These are phyloP conservation scores for Pseudocercospora eumusae DNA, from an alignment of 2,329 filamentous ascomycete species.

Conservation along the genomic window DNA sequence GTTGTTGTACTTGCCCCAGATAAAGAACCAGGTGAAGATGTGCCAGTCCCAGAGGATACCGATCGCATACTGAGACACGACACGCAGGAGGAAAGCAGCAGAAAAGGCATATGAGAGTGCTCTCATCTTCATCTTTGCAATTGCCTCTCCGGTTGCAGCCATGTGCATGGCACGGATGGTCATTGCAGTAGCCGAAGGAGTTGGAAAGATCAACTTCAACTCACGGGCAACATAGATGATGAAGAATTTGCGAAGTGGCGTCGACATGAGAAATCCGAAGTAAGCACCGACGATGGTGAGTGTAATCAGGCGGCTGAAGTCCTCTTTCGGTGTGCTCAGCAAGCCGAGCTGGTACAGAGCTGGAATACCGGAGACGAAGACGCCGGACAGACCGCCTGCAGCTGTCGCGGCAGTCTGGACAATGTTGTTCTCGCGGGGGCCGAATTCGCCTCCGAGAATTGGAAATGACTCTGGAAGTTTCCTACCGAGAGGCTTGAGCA, in stretches of 20 bases:
- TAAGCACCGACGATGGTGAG: slow-evolving; percentile 64
- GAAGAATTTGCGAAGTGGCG: slow-evolving; percentile 61
- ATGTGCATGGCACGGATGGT: slow-evolving; percentile 66
- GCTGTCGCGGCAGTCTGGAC: slow-evolving; percentile 62
- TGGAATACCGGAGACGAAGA: slow-evolving; percentile 62
- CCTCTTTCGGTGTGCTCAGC: slow-evolving; percentile 53
- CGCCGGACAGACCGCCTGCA: slow-evolving; percentile 58
- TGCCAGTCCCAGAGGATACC: slow-evolving; percentile 57
- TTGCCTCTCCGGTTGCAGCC: slow-evolving; percentile 53
- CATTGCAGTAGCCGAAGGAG: slow-evolving; percentile 61
- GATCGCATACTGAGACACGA: slow-evolving; percentile 60
- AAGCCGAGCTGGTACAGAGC: slow-evolving; percentile 61
- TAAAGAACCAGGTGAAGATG: slow-evolving; percentile 54
- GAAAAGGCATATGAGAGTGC: slow-evolving; percentile 56
- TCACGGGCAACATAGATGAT: slow-evolving; percentile 65
- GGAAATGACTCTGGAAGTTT: slow-evolving; percentile 52
- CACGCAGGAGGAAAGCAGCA: slow-evolving; percentile 54
- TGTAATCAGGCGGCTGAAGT: slow-evolving; percentile 61
- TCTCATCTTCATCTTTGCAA: slow-evolving; percentile 60
- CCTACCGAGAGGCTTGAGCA: slow-evolving; percentile 58
- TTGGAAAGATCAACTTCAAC: slow-evolving; percentile 61
- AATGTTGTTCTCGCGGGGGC: slow-evolving; percentile 64
- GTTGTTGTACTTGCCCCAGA: slow-evolving; percentile 57
- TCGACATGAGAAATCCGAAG: slow-evolving; percentile 59
- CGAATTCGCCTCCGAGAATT: slow-evolving; percentile 57